These are phyloP conservation scores for Sugiyamaella sp. DNA, from an alignment of 1,139 yeast species.

Conservation along the genomic window DNA sequence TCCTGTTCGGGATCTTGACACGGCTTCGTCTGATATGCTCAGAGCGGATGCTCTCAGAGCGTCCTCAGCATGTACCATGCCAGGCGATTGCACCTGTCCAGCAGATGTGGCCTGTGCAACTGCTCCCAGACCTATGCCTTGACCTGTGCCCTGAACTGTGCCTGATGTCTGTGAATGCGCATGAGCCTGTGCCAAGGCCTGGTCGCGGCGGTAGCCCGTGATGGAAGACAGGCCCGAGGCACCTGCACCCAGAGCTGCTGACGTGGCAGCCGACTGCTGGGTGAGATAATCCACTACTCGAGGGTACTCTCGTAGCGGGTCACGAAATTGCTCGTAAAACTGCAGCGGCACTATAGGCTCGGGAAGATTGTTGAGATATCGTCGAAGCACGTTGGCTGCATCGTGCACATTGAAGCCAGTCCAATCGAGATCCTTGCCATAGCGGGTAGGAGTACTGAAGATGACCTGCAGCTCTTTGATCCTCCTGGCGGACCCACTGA, in stretches of 20 bases:
- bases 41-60: not conserved
- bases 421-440: slow-evolving; percentile 88
- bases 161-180: not conserved
- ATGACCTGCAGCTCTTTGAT: slow-evolving; percentile 81
- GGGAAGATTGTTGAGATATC: slow-evolving; percentile 84
- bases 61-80: too few species aligned
- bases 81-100: too few species aligned
- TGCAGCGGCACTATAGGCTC: slow-evolving; percentile 88
- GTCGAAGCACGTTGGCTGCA: slow-evolving; percentile 85
- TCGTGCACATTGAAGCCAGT: slow-evolving; percentile 96
- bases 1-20: not conserved
- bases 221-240: slow-evolving; percentile 15
- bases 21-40: not conserved
- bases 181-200: not conserved
- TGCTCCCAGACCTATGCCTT: not conserved
- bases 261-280: slow-evolving; percentile 22
- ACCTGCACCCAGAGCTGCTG: slow-evolving; percentile 19
- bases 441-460: slow-evolving; percentile 85
- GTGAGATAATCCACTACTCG: slow-evolving; percentile 65
- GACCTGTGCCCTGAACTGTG: slow-evolving; percentile 7
- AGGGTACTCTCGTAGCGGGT: slow-evolving; percentile 66
- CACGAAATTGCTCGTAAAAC: slow-evolving; percentile 77
- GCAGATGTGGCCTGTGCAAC: not conserved
- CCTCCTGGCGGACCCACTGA: slow-evolving; percentile 89
- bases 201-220: slow-evolving; percentile 12